Conservation (phyloP, 192 early-diverging fungal species). For the Umbelopsis sp. region DNA sequence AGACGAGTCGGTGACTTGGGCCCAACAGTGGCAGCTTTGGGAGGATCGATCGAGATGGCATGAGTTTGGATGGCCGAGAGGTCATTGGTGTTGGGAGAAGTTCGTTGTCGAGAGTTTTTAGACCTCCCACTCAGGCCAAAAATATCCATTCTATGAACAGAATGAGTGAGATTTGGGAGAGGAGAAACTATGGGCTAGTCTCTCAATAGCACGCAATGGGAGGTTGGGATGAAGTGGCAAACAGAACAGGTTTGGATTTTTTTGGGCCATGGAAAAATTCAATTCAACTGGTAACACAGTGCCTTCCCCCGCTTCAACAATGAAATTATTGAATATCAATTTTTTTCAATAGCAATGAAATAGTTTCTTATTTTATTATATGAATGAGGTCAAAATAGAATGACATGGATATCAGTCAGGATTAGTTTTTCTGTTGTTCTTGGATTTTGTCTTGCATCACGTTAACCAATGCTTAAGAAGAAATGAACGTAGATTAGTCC, state of each 20-base stretch:
- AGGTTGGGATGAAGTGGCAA: neutral
- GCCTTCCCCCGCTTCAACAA: neutral
- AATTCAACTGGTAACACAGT: neutral
- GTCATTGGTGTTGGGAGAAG: neutral
- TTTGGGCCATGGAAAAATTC: neutral
- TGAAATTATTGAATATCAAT: neutral
- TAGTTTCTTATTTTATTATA: neutral
- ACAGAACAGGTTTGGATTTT: neutral
- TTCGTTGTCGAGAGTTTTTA: slow-evolving; percentile 10
- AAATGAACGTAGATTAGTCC: neutral
- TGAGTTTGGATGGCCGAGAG: neutral
- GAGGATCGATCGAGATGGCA: slow-evolving; percentile 12
- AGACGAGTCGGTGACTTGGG: neutral
- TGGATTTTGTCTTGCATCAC: slow-evolving; percentile 61
- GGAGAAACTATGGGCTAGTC: neutral
- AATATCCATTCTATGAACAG: slow-evolving; percentile 27
- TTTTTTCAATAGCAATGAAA: neutral
- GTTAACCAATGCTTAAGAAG: slow-evolving; percentile 47
- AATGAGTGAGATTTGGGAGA: neutral
- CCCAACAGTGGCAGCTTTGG: neutral
- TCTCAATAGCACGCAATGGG: slow-evolving; percentile 1
- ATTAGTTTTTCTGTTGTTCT: slow-evolving; percentile 35
- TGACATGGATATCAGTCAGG: neutral
- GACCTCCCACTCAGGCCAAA: slow-evolving; percentile 27
- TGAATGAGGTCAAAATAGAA: neutral